phyloP scores from a whole-genome alignment of 176 grass and related monocot species.

The Carex scoparia region DNA sequence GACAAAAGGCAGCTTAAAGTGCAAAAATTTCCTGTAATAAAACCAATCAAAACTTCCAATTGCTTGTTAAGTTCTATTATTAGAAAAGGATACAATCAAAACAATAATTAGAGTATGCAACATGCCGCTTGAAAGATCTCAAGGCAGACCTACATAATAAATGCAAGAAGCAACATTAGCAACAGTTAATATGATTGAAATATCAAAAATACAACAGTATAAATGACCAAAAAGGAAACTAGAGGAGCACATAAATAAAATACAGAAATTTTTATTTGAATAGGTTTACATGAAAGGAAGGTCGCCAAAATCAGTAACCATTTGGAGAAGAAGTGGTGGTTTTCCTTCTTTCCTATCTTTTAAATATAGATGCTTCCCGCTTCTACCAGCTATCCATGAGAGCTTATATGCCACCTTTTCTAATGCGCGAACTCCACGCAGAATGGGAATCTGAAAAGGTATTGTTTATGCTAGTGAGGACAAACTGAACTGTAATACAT shows the following conservation, averaged over 20 bases:
- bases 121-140: conserved; percentile 64
- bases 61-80: neutral
- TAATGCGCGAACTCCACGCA: conserved; percentile 48
- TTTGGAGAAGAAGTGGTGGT: conserved; percentile 82
- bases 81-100: conserved; percentile 75
- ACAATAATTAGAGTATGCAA: conserved; percentile 83
- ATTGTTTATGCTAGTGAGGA: neutral
- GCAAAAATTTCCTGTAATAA: neutral
- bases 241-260: conserved; percentile 8
- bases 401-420: conserved; percentile 72
- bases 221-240: neutral
- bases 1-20: neutral
- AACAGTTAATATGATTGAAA: conserved; percentile 19
- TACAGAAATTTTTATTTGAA: neutral
- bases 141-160: conserved; percentile 69
- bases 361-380: conserved; percentile 79
- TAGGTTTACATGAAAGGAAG: conserved; percentile 76
- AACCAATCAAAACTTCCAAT: neutral
- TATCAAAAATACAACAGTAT: neutral
- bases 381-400: conserved; percentile 73
- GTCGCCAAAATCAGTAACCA: conserved; percentile 60
- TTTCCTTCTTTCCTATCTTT: conserved; percentile 70
- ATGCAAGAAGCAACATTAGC: conserved; percentile 22
- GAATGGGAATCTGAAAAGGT: conserved; percentile 58
- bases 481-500: neutral